Evolutionary conservation across 2,329 filamentous ascomycete species (phyloP).

Genomic region (Didymella lethalis): DNA sequence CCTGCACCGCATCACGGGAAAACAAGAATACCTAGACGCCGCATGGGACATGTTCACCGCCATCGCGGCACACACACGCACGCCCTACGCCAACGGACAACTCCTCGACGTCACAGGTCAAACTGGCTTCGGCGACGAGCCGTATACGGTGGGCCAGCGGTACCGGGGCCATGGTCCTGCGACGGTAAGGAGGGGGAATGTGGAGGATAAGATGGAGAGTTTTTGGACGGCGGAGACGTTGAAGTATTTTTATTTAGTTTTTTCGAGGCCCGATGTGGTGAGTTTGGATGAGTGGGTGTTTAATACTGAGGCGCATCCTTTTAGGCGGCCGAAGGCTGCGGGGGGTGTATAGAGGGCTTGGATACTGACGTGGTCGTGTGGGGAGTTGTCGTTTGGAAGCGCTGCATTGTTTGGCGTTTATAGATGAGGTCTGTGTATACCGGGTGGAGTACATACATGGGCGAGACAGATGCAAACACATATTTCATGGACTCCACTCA

Average conservation of each 20-base stretch:
- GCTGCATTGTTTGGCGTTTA: not conserved
- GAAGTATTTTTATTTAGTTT: conserved; percentile 61
- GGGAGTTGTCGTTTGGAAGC: not conserved
- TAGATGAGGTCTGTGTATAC: not conserved
- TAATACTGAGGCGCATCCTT: conserved; percentile 61
- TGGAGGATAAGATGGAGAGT: conserved; percentile 51
- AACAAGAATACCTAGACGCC: conserved; percentile 53
- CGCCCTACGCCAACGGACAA: conserved; percentile 54
- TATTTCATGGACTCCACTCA: not conserved
- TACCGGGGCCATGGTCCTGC: conserved; percentile 9
- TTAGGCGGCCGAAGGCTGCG: conserved; percentile 41
- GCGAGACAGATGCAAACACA: not conserved
- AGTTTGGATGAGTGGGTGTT: conserved; percentile 59
- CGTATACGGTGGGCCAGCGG: conserved; percentile 7
- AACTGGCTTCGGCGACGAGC: conserved; percentile 15
- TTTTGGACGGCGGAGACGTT: conserved; percentile 61
- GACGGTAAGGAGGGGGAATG: conserved; percentile 23
- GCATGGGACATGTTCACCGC: conserved; percentile 60
- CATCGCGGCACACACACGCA: conserved; percentile 52
- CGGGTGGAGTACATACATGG: not conserved
- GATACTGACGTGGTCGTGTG: not conserved
- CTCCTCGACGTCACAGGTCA: conserved; percentile 53
- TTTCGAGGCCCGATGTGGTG: conserved; percentile 54
- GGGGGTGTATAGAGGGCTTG: not conserved
- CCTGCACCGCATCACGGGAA: conserved; percentile 66